Percentiles rank a stretch among this genome's conserved stretches.
Conservation (phyloP, 2,329 filamentous ascomycete species). For the Penicillium fuscoglaucum region DNA sequence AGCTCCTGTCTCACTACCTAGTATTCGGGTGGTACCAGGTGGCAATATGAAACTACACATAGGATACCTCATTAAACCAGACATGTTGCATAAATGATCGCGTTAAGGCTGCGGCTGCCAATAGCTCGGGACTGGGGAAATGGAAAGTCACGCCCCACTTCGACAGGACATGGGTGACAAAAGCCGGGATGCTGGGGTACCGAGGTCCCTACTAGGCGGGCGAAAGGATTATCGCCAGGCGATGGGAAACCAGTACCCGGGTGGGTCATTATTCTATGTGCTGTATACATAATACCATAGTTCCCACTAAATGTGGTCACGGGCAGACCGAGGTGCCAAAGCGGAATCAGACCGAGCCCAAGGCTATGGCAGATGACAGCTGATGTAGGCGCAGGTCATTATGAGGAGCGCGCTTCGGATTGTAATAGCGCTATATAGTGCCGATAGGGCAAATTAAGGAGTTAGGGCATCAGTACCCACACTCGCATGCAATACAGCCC, state of each 20-base stretch:
- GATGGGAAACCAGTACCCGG: not conserved
- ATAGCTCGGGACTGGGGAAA: slow-evolving; percentile 3
- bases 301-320: slow-evolving; percentile 4
- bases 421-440: not conserved
- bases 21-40: slow-evolving; percentile 24
- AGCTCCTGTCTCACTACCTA: slow-evolving; percentile 10
- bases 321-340: slow-evolving; percentile 5
- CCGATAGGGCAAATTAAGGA: not conserved
- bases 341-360: not conserved
- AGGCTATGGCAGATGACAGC: slow-evolving; percentile 7
- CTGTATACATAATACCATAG: not conserved
- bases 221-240: not conserved
- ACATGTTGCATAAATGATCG: not conserved
- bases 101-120: slow-evolving; percentile 1
- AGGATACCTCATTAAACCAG: slow-evolving; percentile 2
- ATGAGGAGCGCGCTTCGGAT: slow-evolving; percentile 10
- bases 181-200: not conserved
- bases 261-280: not conserved
- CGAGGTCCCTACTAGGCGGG: slow-evolving; percentile 2
- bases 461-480: not conserved
- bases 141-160: not conserved
- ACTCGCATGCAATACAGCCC: not conserved
- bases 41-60: slow-evolving; percentile 12
- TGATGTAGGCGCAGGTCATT: slow-evolving; percentile 3
- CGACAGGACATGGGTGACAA: not conserved